These are phyloP conservation scores for Microbotryomycetes sp. DNA, from an alignment of 1,284 basidiomycete species.

Conservation along the genomic window DNA sequence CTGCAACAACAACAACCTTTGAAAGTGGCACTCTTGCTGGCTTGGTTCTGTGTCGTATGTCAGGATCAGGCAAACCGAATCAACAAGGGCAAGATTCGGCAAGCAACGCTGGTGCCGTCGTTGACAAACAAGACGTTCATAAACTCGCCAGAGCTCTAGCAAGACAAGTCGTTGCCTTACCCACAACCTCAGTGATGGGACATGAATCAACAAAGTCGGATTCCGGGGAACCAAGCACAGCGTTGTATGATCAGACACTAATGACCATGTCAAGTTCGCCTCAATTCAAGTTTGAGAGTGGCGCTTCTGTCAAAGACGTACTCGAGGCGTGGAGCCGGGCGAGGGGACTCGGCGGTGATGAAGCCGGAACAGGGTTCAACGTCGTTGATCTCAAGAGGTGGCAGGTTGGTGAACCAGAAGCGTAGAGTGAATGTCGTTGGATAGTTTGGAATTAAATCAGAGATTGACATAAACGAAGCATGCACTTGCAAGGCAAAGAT, in stretches of 20 bases:
- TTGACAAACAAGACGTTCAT: slow-evolving; percentile 48
- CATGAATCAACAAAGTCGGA: slow-evolving; percentile 39
- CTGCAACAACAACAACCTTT: slow-evolving; percentile 42
- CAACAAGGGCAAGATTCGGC: slow-evolving; percentile 40
- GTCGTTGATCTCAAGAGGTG: slow-evolving; percentile 44
- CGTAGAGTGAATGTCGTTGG: too few species aligned
- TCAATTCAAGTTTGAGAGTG: slow-evolving; percentile 42
- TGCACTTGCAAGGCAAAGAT: too few species aligned
- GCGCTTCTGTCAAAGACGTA: slow-evolving; percentile 57
- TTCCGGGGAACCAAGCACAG: slow-evolving; percentile 51
- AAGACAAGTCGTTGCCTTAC: slow-evolving; percentile 79
- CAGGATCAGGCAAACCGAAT: slow-evolving; percentile 47
- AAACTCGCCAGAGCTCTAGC: slow-evolving; percentile 70
- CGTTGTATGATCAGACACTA: slow-evolving; percentile 73
- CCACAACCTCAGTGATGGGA: slow-evolving; percentile 63
- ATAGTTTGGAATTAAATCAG: too few species aligned
- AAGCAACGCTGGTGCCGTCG: slow-evolving; percentile 9
- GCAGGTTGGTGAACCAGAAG: too few species aligned
- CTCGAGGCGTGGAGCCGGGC: slow-evolving; percentile 61
- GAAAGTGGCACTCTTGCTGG: slow-evolving; percentile 59
- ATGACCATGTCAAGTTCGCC: slow-evolving; percentile 54
- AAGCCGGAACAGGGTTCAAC: slow-evolving; percentile 31
- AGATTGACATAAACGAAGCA: too few species aligned
- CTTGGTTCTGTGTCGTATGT: slow-evolving; percentile 59
- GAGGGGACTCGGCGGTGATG: slow-evolving; percentile 48